phyloP scores from a whole-genome alignment of 2,329 filamentous ascomycete species.

The Claviceps quebecensis region DNA sequence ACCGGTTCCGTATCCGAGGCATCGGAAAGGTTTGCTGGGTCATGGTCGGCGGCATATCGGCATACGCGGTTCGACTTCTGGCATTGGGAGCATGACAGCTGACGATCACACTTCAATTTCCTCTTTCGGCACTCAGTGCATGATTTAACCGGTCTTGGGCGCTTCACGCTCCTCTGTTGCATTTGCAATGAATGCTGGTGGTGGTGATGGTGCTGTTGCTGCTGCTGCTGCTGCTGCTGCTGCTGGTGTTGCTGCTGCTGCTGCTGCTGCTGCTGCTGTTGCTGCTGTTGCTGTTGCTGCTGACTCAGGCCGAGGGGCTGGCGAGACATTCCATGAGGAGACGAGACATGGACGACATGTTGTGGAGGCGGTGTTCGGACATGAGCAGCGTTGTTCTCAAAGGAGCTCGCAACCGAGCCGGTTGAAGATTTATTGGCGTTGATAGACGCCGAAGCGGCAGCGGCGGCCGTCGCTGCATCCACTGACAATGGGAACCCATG shows the following conservation, averaged over 20 bases:
- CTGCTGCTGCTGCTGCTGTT: conserved; percentile 7
- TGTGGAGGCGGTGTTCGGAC: conserved; percentile 8
- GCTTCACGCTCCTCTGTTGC: conserved; percentile 34
- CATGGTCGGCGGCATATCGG: conserved; percentile 37
- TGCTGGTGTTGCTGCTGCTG: too few relatives aligned
- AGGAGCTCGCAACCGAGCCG: conserved; percentile 3
- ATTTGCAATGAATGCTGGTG: conserved; percentile 11
- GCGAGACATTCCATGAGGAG: conserved; percentile 3
- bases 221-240: too few relatives aligned
- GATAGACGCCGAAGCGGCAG: not conserved
- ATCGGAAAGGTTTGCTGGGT: conserved; percentile 33
- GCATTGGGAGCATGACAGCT: conserved; percentile 43
- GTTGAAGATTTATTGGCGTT: conserved; percentile 2
- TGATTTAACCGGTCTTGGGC: conserved; percentile 40
- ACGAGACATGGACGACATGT: conserved; percentile 3
- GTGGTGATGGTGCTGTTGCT: conserved; percentile 5
- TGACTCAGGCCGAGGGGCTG: conserved; percentile 13
- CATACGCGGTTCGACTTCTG: conserved; percentile 41
- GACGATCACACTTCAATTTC: conserved; percentile 42
- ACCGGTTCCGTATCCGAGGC: conserved; percentile 28
- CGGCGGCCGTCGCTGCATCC: conserved; percentile 1
- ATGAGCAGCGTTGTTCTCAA: conserved; percentile 5
- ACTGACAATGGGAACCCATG: conserved; percentile 6
- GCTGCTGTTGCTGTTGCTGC: conserved; percentile 15
- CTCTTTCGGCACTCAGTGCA: conserved; percentile 44